Base-by-base conservation (phyloP, 495 filamentous ascomycete species). In the Lentithecium fluviatile region DNA sequence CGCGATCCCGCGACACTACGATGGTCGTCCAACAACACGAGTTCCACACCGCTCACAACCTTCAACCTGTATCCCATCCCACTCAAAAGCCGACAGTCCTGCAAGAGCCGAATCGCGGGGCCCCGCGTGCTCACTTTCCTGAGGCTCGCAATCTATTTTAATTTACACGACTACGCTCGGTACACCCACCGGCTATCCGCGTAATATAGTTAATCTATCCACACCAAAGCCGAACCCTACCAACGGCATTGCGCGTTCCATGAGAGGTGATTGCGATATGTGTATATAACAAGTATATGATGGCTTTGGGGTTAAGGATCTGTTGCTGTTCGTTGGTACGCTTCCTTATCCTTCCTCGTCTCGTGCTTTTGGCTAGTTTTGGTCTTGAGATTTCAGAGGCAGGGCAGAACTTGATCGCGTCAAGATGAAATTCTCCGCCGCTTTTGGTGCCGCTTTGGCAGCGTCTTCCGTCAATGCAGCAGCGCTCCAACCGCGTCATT, bases 401-500 rank as follows among this genome's bases (percentile, higher is more conserved):
- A 32, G 29, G 10, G 3, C 4, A 43, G 40, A 13, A 43, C 5
- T 5, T 29, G 19, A 25, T 13, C 17, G 19, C 1, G 21, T 43
- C 47, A 49, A 47, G 6, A 64, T 64, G 61, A 64, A 49, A 48
- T 15, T 64, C 40, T 55, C 55, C 17, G 43, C 48, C 1, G 38
- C 55, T 19, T 48, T 64, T 12, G 32, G 19, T 15, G 26, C 48
- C 26, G 17, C 55, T 2, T n/a, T 64, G 2, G 54, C 55, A 0
- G 20, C 55, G 6, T 42, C 47, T 25, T 29, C 46, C 19, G 55
- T 54, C 37, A 40, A 51, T 29, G 61, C 61, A 45, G 61, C 61
- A 6, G 55, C 49, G 25, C 55, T 64, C 10, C 54, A 58, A 40
- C 61, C 61, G 6, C 61, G 61, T 8, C 64, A 66, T 36, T 66